Evolutionary conservation across 768 basidiomycete species (phyloP), one percentile per base, ranked within the genome.

Genomic region (Galerina sulciceps): DNA sequence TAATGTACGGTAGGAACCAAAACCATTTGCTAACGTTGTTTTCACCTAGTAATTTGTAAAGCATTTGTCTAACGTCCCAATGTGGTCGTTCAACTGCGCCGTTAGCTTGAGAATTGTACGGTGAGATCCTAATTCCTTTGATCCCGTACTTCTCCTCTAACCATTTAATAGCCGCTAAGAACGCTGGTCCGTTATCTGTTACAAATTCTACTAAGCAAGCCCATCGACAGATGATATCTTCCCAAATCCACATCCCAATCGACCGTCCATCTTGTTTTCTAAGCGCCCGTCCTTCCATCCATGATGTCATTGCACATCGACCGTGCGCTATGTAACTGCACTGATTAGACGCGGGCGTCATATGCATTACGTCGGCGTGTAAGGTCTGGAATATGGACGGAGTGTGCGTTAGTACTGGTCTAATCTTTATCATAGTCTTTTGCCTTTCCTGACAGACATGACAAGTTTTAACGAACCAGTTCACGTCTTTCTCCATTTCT

Each of bases 351-450:
- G 43, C 53, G 0, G 73, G 76, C 66, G 35, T 51, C 23, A 81
- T 71, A 47, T 71, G 65, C 74, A 82, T 79, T 0, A 73, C 70
- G 60, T 82, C 73, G 5, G 75, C 62, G 40, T 81, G 70, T 0
- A 73, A 67, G 20, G 4, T 38, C 15, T 11, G 15, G 50, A 79
- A 73, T 8, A 75, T 17, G 6, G 64, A 63, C 22, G 62, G 61
- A 0, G 72, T 69, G 2, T 54, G 46, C 0, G 73, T 53, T 8
- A 73, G 60, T 2, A 64, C 62, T 11, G 75, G 72, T 4, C 70
- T 74, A 2, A 74, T 66, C 2, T 67, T 52, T 2, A 73, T 26
- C 22, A 69, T 55, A 2, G 59, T 60, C 37, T 38, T 67, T 35
- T 53, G 51, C 5, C 71, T 50, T 0, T 67, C 49, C 51, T 78